These are phyloP conservation scores for Talaromyces liani DNA, from an alignment of 495 filamentous ascomycete genomes.

Conservation along the genomic window DNA sequence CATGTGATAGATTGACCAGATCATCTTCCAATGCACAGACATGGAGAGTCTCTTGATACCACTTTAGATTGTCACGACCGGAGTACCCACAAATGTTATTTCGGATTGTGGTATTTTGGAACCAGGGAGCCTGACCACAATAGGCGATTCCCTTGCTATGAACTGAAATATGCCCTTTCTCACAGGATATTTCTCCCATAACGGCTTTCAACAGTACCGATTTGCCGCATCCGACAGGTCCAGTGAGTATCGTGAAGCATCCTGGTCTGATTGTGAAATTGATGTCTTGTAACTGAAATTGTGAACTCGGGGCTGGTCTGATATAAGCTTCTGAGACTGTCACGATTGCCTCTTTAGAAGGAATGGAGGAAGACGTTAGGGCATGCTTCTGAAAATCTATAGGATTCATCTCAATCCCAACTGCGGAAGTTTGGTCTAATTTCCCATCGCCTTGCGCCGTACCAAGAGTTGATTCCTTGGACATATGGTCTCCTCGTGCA, in stretches of 20 bases:
- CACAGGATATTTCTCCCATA: slow-evolving; percentile 13
- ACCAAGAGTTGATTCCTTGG: no score
- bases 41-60: slow-evolving; percentile 24
- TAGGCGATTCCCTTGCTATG: slow-evolving; percentile 19
- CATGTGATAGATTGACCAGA: slow-evolving; percentile 36
- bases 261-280: slow-evolving; percentile 23
- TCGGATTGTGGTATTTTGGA: slow-evolving; percentile 31
- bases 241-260: slow-evolving; percentile 19
- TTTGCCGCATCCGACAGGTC: slow-evolving; percentile 20
- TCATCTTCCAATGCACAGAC: slow-evolving; percentile 54
- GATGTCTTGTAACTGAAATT: slow-evolving; percentile 14
- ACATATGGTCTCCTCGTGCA: background rate
- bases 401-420: no score
- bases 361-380: background rate
- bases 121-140: slow-evolving; percentile 35
- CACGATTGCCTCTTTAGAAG: background rate
- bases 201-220: slow-evolving; percentile 21
- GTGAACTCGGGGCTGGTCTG: background rate
- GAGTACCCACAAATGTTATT: slow-evolving; percentile 23
- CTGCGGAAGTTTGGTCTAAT: no score
- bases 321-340: background rate
- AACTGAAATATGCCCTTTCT: slow-evolving; percentile 4
- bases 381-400: no score
- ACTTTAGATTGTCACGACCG: slow-evolving; percentile 18
- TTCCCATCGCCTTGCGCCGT: no score